Conservation (phyloP, 768 basidiomycete genomes). For the Mycena amicta region DNA sequence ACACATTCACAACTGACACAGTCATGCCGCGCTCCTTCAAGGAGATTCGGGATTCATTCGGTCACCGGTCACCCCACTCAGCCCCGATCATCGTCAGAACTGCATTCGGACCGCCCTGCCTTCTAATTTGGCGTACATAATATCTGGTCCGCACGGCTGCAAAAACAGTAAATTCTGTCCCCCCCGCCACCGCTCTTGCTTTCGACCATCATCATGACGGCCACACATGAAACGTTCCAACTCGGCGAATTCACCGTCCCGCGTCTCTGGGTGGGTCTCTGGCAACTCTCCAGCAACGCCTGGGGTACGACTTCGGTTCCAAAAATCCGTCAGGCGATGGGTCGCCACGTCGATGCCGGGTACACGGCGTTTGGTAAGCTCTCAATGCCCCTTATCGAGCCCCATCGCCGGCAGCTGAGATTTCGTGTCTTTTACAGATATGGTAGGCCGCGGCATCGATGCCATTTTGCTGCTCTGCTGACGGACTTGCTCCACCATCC, state of each 20-base stretch:
- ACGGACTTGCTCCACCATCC: neutral
- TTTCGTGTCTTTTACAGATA: constrained; percentile 2
- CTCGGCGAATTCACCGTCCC: constrained; percentile 16
- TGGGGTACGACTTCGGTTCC: constrained; percentile 18
- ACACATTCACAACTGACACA: neutral
- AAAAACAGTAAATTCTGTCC: too few relatives aligned
- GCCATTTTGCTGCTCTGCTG: neutral
- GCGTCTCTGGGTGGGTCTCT: constrained; percentile 17
- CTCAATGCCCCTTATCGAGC: neutral
- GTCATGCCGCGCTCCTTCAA: constrained; percentile 7
- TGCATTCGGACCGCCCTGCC: neutral
- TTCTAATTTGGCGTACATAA: constrained; percentile 3
- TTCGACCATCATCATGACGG: neutral
- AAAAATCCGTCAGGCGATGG: constrained; percentile 20
- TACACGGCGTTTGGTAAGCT: constrained; percentile 14
- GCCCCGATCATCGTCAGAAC: constrained; percentile 8
- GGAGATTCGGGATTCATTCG: constrained; percentile 13
- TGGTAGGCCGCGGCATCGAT: constrained; percentile 2
- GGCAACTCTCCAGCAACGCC: constrained; percentile 23
- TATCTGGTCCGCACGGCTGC: neutral
- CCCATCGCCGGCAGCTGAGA: neutral
- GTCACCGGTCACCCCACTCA: constrained; percentile 2
- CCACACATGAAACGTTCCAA: constrained; percentile 17
- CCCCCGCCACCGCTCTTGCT: neutral
- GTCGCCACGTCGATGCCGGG: neutral